phyloP scores from a whole-genome alignment of 495 filamentous ascomycete species.

The Aspergillus sclerotioniger region DNA sequence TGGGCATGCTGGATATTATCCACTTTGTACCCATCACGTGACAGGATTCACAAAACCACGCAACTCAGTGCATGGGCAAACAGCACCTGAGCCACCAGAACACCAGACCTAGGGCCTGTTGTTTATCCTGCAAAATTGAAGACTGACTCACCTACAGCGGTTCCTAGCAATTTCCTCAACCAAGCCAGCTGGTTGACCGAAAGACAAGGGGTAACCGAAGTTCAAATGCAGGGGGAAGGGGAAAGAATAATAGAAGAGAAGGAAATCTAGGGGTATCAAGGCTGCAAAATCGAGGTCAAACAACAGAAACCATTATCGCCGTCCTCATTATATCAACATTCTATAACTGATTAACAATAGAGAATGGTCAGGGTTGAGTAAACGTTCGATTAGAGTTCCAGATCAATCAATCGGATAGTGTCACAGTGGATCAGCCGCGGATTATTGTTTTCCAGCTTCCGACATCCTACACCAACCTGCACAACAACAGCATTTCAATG shows the following conservation, averaged over 20 bases:
- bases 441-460: slow-evolving; percentile 12
- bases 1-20: no score
- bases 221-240: background rate
- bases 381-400: slow-evolving; percentile 24
- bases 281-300: background rate
- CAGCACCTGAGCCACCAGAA: background rate
- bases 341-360: background rate
- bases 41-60: background rate
- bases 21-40: background rate
- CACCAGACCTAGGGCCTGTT: background rate
- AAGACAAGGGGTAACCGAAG: background rate
- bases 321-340: background rate
- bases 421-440: slow-evolving; percentile 16
- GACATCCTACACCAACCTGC: no score
- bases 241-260: background rate
- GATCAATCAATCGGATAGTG: slow-evolving; percentile 13
- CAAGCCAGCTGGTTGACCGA: slow-evolving; percentile 5
- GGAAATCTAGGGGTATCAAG: slow-evolving; percentile 1
- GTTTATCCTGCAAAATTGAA: background rate
- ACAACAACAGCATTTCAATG: background rate
- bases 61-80: background rate
- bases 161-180: background rate
- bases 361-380: slow-evolving; percentile 4
- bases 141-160: background rate
- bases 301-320: background rate